A percentile compares a stretch with the other conserved stretches of the same genome.
phyloP scores from a whole-genome alignment of 2,329 filamentous ascomycete species.

The Monilinia laxa region DNA sequence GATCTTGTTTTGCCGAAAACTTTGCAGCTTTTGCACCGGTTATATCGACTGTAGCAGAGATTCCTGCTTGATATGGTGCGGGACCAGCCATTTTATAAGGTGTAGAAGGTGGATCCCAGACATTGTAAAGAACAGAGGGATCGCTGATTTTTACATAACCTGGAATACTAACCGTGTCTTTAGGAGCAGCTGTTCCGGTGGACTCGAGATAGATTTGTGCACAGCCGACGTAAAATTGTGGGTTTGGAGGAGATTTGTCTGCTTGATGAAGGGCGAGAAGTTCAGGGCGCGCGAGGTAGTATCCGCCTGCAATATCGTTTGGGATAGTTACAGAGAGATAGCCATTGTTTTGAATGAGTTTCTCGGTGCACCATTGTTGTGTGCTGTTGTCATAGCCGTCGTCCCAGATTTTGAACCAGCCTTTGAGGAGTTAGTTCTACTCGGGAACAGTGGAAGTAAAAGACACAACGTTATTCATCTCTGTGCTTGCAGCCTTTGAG shows the following conservation, averaged over 20 bases:
- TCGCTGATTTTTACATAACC: constrained; percentile 59
- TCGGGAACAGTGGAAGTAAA: no score
- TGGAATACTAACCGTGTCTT: constrained; percentile 61
- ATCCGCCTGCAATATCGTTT: constrained; percentile 58
- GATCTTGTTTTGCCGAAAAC: constrained; percentile 31
- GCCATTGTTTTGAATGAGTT: constrained; percentile 63
- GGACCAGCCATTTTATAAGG: constrained; percentile 62
- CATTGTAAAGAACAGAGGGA: constrained; percentile 61
- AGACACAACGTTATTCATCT: background rate
- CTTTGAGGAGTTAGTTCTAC: constrained; percentile 1
- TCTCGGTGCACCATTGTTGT: constrained; percentile 68
- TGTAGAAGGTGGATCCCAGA: constrained; percentile 54
- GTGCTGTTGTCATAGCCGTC: constrained; percentile 59
- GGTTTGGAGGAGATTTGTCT: constrained; percentile 50
- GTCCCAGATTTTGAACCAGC: constrained; percentile 77
- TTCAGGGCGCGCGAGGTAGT: constrained; percentile 72
- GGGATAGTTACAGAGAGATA: constrained; percentile 63
- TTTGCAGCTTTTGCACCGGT: constrained; percentile 8
- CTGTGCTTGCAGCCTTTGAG: no score
- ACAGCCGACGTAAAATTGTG: constrained; percentile 74
- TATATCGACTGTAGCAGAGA: constrained; percentile 10
- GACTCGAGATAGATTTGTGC: constrained; percentile 66
- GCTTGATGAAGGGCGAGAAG: constrained; percentile 67
- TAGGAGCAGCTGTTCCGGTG: constrained; percentile 48
- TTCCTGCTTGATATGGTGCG: constrained; percentile 33